A percentile compares a stretch with the other conserved stretches of the same genome.
Conservation (phyloP, 1,284 basidiomycete genomes). For the Cryptococcus sp. region DNA sequence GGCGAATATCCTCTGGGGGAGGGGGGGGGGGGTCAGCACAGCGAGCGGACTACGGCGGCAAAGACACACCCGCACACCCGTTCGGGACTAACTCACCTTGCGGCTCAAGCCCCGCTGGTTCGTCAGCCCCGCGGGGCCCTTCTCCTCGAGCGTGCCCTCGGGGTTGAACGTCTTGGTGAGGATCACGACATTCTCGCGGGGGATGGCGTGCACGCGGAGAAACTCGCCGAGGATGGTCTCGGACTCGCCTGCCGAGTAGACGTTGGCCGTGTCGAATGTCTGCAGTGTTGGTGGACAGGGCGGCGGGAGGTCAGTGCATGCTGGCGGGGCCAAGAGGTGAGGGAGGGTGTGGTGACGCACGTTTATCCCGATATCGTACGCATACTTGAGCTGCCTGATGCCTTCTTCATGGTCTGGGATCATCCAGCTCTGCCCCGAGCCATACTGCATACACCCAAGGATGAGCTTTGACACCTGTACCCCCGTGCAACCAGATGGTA, state of each 20-base stretch:
- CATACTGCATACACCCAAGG: slow-evolving; percentile 45
- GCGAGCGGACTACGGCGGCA: neutral
- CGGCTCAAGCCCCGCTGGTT: slow-evolving; percentile 53
- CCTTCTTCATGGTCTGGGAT: slow-evolving; percentile 40
- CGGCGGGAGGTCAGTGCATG: too few relatives aligned
- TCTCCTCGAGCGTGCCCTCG: slow-evolving; percentile 19
- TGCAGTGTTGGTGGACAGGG: slow-evolving; percentile 34
- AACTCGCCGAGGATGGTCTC: slow-evolving; percentile 71
- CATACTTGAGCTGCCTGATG: slow-evolving; percentile 39
- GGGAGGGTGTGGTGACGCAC: too few relatives aligned
- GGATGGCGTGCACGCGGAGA: slow-evolving; percentile 66
- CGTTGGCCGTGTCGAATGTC: slow-evolving; percentile 66
- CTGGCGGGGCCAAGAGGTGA: neutral
- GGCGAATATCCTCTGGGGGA: slow-evolving; percentile 60
- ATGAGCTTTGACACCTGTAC: slow-evolving; percentile 34
- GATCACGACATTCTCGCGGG: slow-evolving; percentile 70
- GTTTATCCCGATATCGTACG: slow-evolving; percentile 40
- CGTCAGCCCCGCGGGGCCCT: slow-evolving; percentile 48
- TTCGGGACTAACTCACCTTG: slow-evolving; percentile 54
- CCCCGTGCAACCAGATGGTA: neutral
- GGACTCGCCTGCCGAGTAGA: slow-evolving; percentile 57
- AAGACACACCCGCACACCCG: neutral
- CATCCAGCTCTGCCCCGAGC: slow-evolving; percentile 30
- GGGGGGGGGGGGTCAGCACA: neutral
- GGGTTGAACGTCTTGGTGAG: slow-evolving; percentile 62